Evolutionary conservation across 441 rosid genomes (phyloP).

Genomic region (Cnidoscolus chayamansa): DNA sequence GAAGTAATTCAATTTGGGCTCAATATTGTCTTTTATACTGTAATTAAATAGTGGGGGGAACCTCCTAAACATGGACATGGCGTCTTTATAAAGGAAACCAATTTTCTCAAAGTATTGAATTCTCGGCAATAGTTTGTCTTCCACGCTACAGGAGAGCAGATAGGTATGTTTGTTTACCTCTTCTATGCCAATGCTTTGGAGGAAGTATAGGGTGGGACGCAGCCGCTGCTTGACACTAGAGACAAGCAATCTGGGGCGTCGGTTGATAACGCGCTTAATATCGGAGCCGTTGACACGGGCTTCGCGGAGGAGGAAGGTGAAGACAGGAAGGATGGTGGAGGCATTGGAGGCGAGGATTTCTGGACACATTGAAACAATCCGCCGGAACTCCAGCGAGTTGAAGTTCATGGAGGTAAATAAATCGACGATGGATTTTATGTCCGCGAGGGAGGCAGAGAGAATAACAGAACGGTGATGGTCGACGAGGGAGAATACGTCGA

Average conservation of each 20-base stretch:
- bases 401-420: slow-evolving; percentile 55
- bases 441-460: slow-evolving; percentile 40
- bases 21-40: slow-evolving; percentile 59
- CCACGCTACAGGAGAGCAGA: slow-evolving; percentile 77
- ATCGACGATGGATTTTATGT: slow-evolving; percentile 60
- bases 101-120: slow-evolving; percentile 58
- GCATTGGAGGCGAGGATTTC: slow-evolving; percentile 49
- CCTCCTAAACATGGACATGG: slow-evolving; percentile 59
- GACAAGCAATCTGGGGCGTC: slow-evolving; percentile 78
- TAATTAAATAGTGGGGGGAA: slow-evolving; percentile 78
- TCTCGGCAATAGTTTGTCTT: slow-evolving; percentile 60
- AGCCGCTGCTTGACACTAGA: slow-evolving; percentile 59
- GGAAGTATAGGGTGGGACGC: slow-evolving; percentile 74
- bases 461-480: slow-evolving; percentile 53
- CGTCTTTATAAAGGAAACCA: slow-evolving; percentile 55
- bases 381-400: slow-evolving; percentile 51
- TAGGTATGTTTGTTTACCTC: slow-evolving; percentile 59
- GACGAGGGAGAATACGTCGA: slow-evolving; percentile 60
- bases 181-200: slow-evolving; percentile 65
- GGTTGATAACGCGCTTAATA: slow-evolving; percentile 53
- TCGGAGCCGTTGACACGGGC: slow-evolving; percentile 49
- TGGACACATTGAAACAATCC: slow-evolving; percentile 79
- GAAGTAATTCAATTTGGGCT: slow-evolving; percentile 62
- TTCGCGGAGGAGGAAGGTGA: slow-evolving; percentile 90
- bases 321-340: slow-evolving; percentile 46